These are phyloP conservation scores for Trifolium pratense DNA, from an alignment of 306 rosid genomes.

Conservation along the genomic window DNA sequence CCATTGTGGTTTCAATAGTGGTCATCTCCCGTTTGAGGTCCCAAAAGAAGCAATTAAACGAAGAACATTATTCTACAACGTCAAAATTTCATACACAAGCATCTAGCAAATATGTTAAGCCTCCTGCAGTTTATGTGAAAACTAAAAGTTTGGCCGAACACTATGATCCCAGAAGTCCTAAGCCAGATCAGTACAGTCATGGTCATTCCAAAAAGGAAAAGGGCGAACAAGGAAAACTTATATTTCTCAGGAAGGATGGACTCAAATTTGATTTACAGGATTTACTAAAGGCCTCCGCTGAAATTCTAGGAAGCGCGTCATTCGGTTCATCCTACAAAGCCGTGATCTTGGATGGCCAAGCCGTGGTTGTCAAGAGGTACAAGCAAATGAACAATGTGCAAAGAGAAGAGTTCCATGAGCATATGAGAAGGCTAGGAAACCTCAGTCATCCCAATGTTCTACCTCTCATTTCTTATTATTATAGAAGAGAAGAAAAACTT, in stretches of 20 bases:
- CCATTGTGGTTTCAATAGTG: slow-evolving; percentile 44
- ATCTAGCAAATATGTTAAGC: slow-evolving; percentile 29
- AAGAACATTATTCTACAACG: background rate
- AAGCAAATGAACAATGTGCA: slow-evolving; percentile 80
- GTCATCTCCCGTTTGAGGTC: slow-evolving; percentile 44
- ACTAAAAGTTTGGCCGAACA: slow-evolving; percentile 43
- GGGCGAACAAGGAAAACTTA: slow-evolving; percentile 61
- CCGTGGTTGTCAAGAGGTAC: slow-evolving; percentile 86
- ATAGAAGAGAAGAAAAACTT: slow-evolving; percentile 86
- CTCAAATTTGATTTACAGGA: slow-evolving; percentile 75
- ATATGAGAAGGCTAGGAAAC: slow-evolving; percentile 78
- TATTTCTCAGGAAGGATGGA: slow-evolving; percentile 59
- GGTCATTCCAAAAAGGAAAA: slow-evolving; percentile 50
- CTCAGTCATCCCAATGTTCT: slow-evolving; percentile 73
- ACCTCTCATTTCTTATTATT: slow-evolving; percentile 78
- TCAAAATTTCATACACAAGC: slow-evolving; percentile 28
- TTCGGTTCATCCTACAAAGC: slow-evolving; percentile 96
- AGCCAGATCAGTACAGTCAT: background rate
- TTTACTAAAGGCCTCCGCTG: slow-evolving; percentile 79
- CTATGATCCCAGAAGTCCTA: slow-evolving; percentile 21
- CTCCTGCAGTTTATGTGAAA: slow-evolving; percentile 31
- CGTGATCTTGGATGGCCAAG: slow-evolving; percentile 46
- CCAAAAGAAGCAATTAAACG: background rate
- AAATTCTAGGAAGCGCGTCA: slow-evolving; percentile 81
- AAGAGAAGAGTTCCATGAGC: slow-evolving; percentile 82